Base-by-base conservation (phyloP, 2,329 filamentous ascomycete species). In the Aureobasidium melanogenum region DNA sequence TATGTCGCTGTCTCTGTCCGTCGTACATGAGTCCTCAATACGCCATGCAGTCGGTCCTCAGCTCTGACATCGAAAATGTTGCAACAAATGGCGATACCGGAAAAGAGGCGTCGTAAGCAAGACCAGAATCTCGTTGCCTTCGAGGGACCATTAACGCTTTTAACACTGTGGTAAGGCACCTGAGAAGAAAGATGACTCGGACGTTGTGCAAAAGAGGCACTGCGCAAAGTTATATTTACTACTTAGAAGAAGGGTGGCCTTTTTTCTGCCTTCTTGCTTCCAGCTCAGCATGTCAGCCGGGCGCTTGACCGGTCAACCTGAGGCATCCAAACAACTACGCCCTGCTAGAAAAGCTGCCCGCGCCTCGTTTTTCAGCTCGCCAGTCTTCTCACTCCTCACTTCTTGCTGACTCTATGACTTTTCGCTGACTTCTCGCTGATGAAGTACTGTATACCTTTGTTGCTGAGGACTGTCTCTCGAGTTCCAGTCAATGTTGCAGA, bases 241-340 rank as follows among this genome's bases (percentile, higher is more conserved):
- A 34, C 41, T 19, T 9, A 41, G 30, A 32, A 32, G 38, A 28
- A 28, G 19, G 39, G n/a, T 22, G 51, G 51, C 36, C 51, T 41
- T 30, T 34, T 51, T 51, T 32, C 48, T 51, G 6, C 6, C 41
- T 34, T 24, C 12, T 54, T 41, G 34, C 22, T 14, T 28, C 10
- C 19, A 30, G 9, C 36, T 8, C 5, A 32, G n/a, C 10, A 24
- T 39, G 52, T 56, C 52, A 56, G 52, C 52, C 34, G 52, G 28
- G 39, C 28, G 52, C 52, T 56, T 56, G 52, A 56, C 52, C 52
- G 52, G 52, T 56, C 52, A 56, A 34, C 38, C 52, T 56, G 39
- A 56, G 52, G 52, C 52, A 56, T 43, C 36, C 28, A 41, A 28
- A 56, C 22, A 14, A 41, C 52, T 56, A 44, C 38, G 52, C 52